A percentile compares a stretch with the other conserved stretches of the same genome.
phyloP scores from a whole-genome alignment of 257 asterid genomes.

The Leonotis leonurus region DNA sequence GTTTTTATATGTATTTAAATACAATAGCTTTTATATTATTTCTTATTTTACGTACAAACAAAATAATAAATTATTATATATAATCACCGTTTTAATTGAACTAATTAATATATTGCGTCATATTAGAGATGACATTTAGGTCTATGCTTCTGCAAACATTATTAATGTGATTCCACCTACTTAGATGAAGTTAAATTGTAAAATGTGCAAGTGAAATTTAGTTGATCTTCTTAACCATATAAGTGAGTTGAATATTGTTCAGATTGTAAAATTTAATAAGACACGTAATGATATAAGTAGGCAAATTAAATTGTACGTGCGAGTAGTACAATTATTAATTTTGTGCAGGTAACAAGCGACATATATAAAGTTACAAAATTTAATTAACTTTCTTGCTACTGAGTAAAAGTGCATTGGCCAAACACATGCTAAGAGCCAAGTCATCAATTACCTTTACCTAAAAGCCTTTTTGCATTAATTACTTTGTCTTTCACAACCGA shows the following conservation, averaged over 20 bases:
- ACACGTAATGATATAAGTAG: not conserved
- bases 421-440: not conserved
- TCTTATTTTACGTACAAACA: too few relatives aligned
- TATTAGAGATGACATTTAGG: too few relatives aligned
- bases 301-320: not conserved
- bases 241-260: too few relatives aligned
- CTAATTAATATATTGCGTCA: too few relatives aligned
- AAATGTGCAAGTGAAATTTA: not conserved
- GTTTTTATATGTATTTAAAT: too few relatives aligned
- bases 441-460: not conserved
- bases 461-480: constrained; percentile 3
- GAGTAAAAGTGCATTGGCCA: not conserved
- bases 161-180: not conserved
- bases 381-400: not conserved
- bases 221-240: too few relatives aligned
- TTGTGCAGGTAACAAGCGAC: not conserved
- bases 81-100: too few relatives aligned
- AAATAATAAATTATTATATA: too few relatives aligned
- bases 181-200: not conserved
- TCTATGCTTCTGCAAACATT: too few relatives aligned
- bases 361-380: not conserved
- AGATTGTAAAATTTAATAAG: not conserved
- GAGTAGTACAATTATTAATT: not conserved
- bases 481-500: too few relatives aligned
- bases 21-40: too few relatives aligned